Conservation (phyloP, 2,329 filamentous ascomycete genomes). For the Fusarium virguliforme region DNA sequence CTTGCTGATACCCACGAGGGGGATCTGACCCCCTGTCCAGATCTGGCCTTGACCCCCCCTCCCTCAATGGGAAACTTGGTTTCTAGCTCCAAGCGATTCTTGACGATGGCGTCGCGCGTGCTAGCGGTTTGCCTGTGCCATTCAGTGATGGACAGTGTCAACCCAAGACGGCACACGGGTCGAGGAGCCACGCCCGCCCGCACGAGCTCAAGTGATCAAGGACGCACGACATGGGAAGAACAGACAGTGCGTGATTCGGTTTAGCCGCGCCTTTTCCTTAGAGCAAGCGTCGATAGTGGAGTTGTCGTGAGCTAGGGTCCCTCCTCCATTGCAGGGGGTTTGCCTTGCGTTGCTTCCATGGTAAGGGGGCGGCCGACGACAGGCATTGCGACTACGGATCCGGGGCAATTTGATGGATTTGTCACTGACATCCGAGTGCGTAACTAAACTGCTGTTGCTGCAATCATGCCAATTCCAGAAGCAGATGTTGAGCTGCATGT, state of each 20-base stretch:
- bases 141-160: no score
- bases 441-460: background rate
- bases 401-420: conserved; percentile 9
- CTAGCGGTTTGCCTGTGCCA: background rate
- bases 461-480: conserved; percentile 1
- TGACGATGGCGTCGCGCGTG: background rate
- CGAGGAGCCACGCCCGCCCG: conserved; percentile 32
- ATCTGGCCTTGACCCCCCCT: background rate
- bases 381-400: conserved; percentile 11
- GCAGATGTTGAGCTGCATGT: background rate
- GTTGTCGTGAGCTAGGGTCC: background rate
- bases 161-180: conserved; percentile 10
- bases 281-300: background rate
- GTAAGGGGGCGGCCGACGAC: conserved; percentile 3
- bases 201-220: conserved; percentile 17
- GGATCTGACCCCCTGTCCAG: background rate
- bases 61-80: conserved; percentile 18
- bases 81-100: conserved; percentile 2
- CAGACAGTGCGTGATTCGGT: conserved; percentile 37
- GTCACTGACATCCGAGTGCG: conserved; percentile 8
- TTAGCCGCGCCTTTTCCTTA: conserved; percentile 27
- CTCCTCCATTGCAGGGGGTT: background rate
- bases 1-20: background rate
- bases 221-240: conserved; percentile 21
- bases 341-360: background rate